phyloP scores from a whole-genome alignment of 2,329 filamentous ascomycete genomes.

The Clonostachys chloroleuca region DNA sequence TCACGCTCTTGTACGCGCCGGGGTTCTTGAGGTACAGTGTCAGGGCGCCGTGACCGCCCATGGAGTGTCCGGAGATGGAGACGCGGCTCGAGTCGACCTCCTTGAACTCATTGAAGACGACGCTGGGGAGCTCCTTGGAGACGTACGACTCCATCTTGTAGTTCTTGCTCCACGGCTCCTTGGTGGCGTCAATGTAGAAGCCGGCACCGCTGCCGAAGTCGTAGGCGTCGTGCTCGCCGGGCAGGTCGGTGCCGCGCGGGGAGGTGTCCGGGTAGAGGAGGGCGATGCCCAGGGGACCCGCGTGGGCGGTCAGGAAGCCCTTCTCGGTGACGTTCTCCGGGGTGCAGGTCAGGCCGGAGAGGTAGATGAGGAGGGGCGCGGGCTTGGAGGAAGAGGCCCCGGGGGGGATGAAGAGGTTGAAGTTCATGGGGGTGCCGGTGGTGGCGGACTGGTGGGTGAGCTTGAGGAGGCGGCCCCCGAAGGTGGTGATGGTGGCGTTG shows the following conservation, averaged over 20 bases:
- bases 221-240: conserved; percentile 81
- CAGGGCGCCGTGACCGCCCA: conserved; percentile 95
- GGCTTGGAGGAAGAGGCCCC: conserved; percentile 48
- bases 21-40: conserved; percentile 91
- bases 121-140: conserved; percentile 76
- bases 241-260: conserved; percentile 75
- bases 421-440: conserved; percentile 83
- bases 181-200: conserved; percentile 89
- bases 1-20: conserved; percentile 82
- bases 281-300: conserved; percentile 79
- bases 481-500: conserved; percentile 83
- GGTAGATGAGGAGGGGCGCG: conserved; percentile 84
- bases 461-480: conserved; percentile 93
- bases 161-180: conserved; percentile 66
- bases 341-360: conserved; percentile 92
- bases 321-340: conserved; percentile 80
- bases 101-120: conserved; percentile 68
- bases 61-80: conserved; percentile 88
- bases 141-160: conserved; percentile 98
- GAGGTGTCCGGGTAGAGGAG: conserved; percentile 94
- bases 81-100: conserved; percentile 66
- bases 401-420: conserved; percentile 88
- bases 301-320: conserved; percentile 87
- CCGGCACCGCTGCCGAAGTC: conserved; percentile 91
- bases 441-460: conserved; percentile 77